Conservation (phyloP, 257 asterid species). For the Solanum bukasovii region DNA sequence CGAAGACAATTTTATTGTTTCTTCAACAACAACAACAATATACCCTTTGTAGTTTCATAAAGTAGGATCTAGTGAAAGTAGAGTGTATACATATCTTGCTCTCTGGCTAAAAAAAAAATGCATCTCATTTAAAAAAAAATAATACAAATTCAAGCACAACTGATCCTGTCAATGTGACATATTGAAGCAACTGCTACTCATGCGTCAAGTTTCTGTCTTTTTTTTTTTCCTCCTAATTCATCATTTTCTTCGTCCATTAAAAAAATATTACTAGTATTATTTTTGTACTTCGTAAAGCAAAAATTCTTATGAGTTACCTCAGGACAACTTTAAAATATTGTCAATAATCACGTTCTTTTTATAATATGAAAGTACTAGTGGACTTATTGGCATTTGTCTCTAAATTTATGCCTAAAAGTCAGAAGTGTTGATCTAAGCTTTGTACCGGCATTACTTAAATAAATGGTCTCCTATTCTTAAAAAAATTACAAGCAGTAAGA, state of each 20-base stretch:
- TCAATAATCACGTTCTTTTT: background rate
- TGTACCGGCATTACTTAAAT: background rate
- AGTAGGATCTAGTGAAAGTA: too few species aligned
- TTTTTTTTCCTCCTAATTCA: background rate
- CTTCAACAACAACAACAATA: too few species aligned
- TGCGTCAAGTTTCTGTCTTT: background rate
- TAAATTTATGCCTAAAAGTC: background rate
- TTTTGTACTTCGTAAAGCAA: background rate
- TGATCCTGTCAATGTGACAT: background rate
- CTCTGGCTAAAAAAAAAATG: too few species aligned
- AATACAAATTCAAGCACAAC: background rate
- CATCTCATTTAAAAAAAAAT: rapidly evolving
- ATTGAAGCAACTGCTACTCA: background rate
- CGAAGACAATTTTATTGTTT: background rate
- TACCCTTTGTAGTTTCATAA: too few species aligned
- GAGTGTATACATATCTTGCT: background rate
- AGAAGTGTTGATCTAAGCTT: background rate
- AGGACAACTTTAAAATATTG: background rate
- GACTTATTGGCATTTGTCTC: background rate
- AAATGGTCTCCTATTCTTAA: background rate
- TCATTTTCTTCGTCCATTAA: background rate
- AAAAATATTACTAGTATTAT: background rate
- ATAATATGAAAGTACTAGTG: background rate
- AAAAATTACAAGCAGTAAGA: background rate
- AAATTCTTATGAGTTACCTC: background rate